phyloP scores from a whole-genome alignment of 2,329 filamentous ascomycete genomes.

The Tolypocladium sp. region DNA sequence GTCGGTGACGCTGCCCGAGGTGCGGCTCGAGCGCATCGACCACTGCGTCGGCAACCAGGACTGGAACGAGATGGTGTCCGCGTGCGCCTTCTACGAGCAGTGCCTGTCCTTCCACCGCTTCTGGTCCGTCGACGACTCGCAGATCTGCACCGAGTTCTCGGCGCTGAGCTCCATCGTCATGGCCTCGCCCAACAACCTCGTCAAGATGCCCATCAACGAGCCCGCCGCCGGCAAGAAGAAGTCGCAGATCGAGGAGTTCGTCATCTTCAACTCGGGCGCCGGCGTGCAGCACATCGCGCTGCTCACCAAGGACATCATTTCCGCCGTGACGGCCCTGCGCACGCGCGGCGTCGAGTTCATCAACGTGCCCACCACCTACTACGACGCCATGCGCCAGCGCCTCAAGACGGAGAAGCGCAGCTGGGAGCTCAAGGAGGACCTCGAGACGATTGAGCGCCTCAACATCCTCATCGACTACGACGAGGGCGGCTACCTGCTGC shows the following conservation, averaged over 20 bases:
- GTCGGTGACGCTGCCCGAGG: conserved; percentile 44
- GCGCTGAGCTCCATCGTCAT: conserved; percentile 86
- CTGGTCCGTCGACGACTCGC: conserved; percentile 91
- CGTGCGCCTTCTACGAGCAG: conserved; percentile 70
- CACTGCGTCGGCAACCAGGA: conserved; percentile 97
- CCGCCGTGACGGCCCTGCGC: conserved; percentile 66
- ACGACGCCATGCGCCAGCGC: conserved; percentile 64
- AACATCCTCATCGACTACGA: conserved; percentile 95
- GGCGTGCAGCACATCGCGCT: conserved; percentile 94
- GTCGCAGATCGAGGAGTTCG: conserved; percentile 89
- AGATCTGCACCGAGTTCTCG: conserved; percentile 88
- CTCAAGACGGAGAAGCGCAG: conserved; percentile 53
- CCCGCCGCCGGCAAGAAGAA: conserved; percentile 84
- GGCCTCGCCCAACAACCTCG: conserved; percentile 71
- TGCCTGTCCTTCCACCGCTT: conserved; percentile 91
- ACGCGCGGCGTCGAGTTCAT: conserved; percentile 92
- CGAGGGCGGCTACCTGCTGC: conserved; percentile 74
- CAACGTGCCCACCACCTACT: conserved; percentile 78
- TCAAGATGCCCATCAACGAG: conserved; percentile 99
- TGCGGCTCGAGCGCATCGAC: conserved; percentile 70
- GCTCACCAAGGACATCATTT: conserved; percentile 70
- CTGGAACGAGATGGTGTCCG: conserved; percentile 75
- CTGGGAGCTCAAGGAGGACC: conserved; percentile 67
- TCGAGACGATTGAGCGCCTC: conserved; percentile 64
- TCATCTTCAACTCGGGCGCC: conserved; percentile 80